Evolutionary conservation across 225 moss, liverwort and hornwort genomes (phyloP), one percentile per base, ranked within the genome.

Genomic region (Physcomitrium patens): DNA sequence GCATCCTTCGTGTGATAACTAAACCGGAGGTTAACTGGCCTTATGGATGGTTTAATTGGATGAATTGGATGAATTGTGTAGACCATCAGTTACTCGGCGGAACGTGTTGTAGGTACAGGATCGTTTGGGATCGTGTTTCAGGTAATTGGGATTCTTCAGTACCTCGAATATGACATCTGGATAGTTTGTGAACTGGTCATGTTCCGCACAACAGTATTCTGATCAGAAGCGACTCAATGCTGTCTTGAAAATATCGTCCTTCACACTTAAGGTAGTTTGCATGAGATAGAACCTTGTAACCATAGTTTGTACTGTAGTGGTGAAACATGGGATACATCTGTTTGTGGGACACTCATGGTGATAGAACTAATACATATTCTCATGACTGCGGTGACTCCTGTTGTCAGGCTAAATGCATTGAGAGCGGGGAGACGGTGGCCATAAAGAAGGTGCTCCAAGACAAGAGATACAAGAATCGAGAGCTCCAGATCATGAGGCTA

Each of bases 21-120:
- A 3, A 18, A 0, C 0, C 5, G 57, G 3, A 0, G 23, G 18
- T 54, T 18, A 2, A 7, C 31, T 12, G 51, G 48, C 9, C 71
- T 79, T 11, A 60, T 51, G 2, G 2, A 37, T 37, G 31, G 31
- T 16, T 37, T 23, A 26, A 7, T 76, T 37, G 58, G 24, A 1
- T 73, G 13, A 0, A 41, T n/a, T 44, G 70, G 28, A 37, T 48
- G 75, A 28, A 48, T 60, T 12, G 11, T 70, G 76, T 90, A 99
- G 99, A 99, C 95, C 9, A 99, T 99, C 83, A 99, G 99, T 84
- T 99, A 99, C 78, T 95, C 99, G 45, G 99, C 99, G 12, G 95
- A 99, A 64, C 93, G 95, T 76, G 95, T 99, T 62, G 99, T 99
- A 23, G 99, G 99, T 54, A 99, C 99, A 2, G 95, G 99, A 22